Evolutionary conservation across 805 yeast genomes (phyloP).

Genomic region (Metschnikowia amazonensis): DNA sequence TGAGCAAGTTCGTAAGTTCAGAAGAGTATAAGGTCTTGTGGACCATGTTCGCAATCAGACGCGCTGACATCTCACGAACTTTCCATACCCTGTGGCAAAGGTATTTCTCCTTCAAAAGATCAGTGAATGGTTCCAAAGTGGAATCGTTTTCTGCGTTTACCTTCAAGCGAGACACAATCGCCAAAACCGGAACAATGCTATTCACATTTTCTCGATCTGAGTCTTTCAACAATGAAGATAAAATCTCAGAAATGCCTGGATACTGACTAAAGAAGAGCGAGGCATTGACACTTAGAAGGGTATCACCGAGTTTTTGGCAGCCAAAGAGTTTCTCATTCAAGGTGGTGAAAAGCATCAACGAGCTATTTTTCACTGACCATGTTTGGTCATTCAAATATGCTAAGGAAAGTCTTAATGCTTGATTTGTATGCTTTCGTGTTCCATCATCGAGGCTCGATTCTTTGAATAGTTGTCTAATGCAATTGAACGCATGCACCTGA

Average conservation of each 20-base stretch:
- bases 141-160: slow-evolving; percentile 49
- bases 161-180: slow-evolving; percentile 66
- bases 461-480: slow-evolving; percentile 68
- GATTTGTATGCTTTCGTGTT: slow-evolving; percentile 26
- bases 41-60: slow-evolving; percentile 55
- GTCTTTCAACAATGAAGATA: slow-evolving; percentile 41
- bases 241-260: slow-evolving; percentile 46
- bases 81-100: slow-evolving; percentile 67
- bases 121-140: slow-evolving; percentile 51
- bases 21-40: slow-evolving; percentile 8
- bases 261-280: slow-evolving; percentile 68
- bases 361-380: slow-evolving; percentile 91
- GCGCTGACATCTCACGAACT: slow-evolving; percentile 82
- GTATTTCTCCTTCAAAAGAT: slow-evolving; percentile 25
- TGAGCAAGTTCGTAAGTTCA: slow-evolving; percentile 24
- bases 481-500: slow-evolving; percentile 90
- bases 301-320: slow-evolving; percentile 38
- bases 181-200: slow-evolving; percentile 72
- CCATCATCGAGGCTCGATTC: slow-evolving; percentile 65
- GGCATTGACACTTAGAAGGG: slow-evolving; percentile 44
- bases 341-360: slow-evolving; percentile 88
- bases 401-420: slow-evolving; percentile 59
- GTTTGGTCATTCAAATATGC: slow-evolving; percentile 56
- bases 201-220: slow-evolving; percentile 27
- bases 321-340: slow-evolving; percentile 80